Conservation (phyloP, 495 filamentous ascomycete genomes). For the Apodospora peruviana region DNA sequence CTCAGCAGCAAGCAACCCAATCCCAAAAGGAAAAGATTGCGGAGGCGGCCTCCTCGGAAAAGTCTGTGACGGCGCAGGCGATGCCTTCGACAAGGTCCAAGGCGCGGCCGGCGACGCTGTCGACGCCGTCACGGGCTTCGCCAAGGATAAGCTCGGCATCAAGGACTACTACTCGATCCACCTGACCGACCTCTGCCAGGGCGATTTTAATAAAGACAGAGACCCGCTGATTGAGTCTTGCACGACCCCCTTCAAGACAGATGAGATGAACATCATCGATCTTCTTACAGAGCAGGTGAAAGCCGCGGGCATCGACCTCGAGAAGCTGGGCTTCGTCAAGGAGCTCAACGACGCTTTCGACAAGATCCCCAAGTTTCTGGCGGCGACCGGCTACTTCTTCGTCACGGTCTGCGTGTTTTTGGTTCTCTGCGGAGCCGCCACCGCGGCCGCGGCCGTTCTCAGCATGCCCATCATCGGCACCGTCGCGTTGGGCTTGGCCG, state of each 20-base stretch:
- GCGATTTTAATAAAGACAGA: constrained; percentile 42
- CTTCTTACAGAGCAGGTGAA: constrained; percentile 49
- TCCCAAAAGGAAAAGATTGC: not conserved
- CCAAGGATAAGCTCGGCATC: constrained; percentile 48
- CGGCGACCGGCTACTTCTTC: constrained; percentile 59
- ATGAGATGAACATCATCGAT: constrained; percentile 52
- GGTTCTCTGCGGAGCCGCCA: constrained; percentile 5
- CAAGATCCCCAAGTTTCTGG: constrained; percentile 39
- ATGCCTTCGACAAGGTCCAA: constrained; percentile 8
- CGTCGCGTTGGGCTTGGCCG: constrained; percentile 10
- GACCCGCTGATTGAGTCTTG: constrained; percentile 56
- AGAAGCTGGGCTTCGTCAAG: constrained; percentile 53
- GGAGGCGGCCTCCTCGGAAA: constrained; percentile 1
- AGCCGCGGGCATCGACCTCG: constrained; percentile 40
- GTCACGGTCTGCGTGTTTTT: constrained; percentile 44
- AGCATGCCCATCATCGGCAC: constrained; percentile 30
- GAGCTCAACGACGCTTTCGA: constrained; percentile 56
- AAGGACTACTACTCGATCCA: constrained; percentile 70
- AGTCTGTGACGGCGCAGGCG: not conserved
- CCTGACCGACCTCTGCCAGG: constrained; percentile 62
- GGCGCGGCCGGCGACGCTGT: constrained; percentile 27
- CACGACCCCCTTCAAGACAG: constrained; percentile 45
- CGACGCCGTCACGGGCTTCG: constrained; percentile 26
- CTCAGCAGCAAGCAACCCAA: not conserved
- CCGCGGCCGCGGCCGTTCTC: not conserved